Percentiles rank a stretch among this genome's conserved stretches.
Evolutionary conservation across 768 basidiomycete species (phyloP).

Genomic region (Candolleomyces eurysporus): DNA sequence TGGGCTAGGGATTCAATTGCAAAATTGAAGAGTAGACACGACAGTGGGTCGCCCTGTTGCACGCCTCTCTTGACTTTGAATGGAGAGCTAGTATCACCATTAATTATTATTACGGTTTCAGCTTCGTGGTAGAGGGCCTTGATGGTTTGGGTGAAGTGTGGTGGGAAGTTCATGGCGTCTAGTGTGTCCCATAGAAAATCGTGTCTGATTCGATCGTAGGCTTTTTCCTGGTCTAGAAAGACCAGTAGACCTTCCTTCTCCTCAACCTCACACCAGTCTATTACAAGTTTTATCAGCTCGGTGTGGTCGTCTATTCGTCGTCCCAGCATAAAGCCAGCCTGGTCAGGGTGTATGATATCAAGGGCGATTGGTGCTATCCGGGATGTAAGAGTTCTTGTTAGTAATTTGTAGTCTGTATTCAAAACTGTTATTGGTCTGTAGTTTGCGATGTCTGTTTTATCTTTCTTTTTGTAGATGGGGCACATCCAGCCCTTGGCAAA

Average conservation of each 20-base stretch:
- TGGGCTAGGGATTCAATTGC: slow-evolving; percentile 34
- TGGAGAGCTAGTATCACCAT: slow-evolving; percentile 20
- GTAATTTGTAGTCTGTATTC: slow-evolving; percentile 31
- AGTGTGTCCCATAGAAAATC: slow-evolving; percentile 28
- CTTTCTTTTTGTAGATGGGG: slow-evolving; percentile 42
- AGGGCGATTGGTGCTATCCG: slow-evolving; percentile 14
- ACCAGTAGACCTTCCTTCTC: slow-evolving; percentile 26
- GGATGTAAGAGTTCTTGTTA: slow-evolving; percentile 22
- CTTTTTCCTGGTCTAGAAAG: slow-evolving; percentile 36
- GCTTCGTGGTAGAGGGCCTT: slow-evolving; percentile 4
- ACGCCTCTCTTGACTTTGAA: slow-evolving; percentile 27
- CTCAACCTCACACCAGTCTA: slow-evolving; percentile 18
- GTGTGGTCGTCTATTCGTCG: slow-evolving; percentile 31
- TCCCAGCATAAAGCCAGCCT: slow-evolving; percentile 34
- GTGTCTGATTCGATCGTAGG: slow-evolving; percentile 35
- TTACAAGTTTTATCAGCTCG: slow-evolving; percentile 21
- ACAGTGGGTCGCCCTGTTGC: slow-evolving; percentile 35
- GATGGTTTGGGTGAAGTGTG: neutral
- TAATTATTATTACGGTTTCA: slow-evolving; percentile 26
- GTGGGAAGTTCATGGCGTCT: slow-evolving; percentile 20
- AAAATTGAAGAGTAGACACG: slow-evolving; percentile 32
- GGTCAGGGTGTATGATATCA: slow-evolving; percentile 27
- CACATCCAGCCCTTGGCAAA: slow-evolving; percentile 37
- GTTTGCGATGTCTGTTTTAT: slow-evolving; percentile 25
- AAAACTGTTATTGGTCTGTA: slow-evolving; percentile 34